Evolutionary conservation across 176 grass and related monocot species (phyloP).

Genomic region (Chloris gayana): DNA sequence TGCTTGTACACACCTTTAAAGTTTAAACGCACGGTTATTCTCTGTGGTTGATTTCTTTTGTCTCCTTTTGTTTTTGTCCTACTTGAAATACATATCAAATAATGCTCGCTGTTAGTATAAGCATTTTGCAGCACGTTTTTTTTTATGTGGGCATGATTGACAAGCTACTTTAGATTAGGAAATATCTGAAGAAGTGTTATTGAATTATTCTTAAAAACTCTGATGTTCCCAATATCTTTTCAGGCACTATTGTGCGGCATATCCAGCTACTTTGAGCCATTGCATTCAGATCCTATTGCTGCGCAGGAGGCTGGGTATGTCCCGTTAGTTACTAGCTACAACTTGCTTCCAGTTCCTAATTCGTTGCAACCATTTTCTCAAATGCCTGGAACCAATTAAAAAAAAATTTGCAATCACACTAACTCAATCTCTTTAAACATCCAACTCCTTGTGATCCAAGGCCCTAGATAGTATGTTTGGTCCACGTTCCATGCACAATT

Average conservation of each 20-base stretch:
- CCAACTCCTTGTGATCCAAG: not conserved
- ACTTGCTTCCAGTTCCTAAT: not conserved
- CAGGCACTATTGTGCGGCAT: slow-evolving; percentile 80
- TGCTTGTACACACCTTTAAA: slow-evolving; percentile 4
- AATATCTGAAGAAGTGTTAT: not conserved
- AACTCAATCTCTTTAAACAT: not conserved
- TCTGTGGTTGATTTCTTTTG: not conserved
- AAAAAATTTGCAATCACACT: not conserved
- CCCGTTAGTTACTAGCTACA: not conserved
- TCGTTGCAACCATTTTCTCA: not conserved
- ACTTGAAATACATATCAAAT: too few relatives aligned
- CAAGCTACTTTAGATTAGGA: not conserved
- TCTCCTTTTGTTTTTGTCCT: not conserved
- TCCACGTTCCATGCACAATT: not conserved
- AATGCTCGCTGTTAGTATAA: not conserved
- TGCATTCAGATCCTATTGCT: slow-evolving; percentile 86
- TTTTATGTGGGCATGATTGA: not conserved
- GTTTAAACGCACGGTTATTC: not conserved
- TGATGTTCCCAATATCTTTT: slow-evolving; percentile 11
- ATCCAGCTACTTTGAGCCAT: slow-evolving; percentile 84
- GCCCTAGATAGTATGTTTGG: not conserved
- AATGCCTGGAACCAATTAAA: not conserved
- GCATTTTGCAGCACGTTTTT: not conserved
- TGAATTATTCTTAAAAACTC: not conserved
- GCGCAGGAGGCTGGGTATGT: slow-evolving; percentile 79